Base-by-base conservation (phyloP, 768 basidiomycete genomes). In the Tylopilus cervinicoccineus region DNA sequence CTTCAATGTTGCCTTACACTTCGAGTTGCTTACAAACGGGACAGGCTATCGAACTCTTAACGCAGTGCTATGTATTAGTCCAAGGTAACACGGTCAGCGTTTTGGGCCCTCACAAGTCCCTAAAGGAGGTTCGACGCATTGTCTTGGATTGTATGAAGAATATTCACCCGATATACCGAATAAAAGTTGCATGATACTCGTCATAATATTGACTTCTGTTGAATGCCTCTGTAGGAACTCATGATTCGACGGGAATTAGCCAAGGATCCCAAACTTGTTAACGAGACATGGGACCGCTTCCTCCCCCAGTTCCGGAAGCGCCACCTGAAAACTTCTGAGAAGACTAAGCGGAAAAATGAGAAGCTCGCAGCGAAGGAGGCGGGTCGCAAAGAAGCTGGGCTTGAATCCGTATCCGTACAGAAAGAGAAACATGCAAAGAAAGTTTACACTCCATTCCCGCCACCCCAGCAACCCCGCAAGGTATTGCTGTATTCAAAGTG, bases 141-240 rank as follows among this genome's bases (percentile, higher is more conserved):
- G 81, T 99, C n/a, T 68, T 97, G 34, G 96, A 99, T 63, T 99
- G 96, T 73, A 98, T 99, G 96, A 93, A 87, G 72, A 99, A 99
- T 65, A 88, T 98, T 45, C 96, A 99, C 63, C 96, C 96, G 2
- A 98, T 99, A 63, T 99, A 99, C 66, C 85, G 93, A 59, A 99
- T 99, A 70, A 99, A 99, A 70, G 93, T 90, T 33, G 19, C 52
- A 44, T 45, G 24, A 51, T 51, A 54, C 45, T 23, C 31, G 28
- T 34, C 17, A 26, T 26, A 26, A 14, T 16, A 22, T 37, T 19
- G 13, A 14, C 19, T 10, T 26, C 24, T 32, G 2, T 29, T 54
- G 41, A 45, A 42, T 16, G 8, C 16, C 16, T 33, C 7, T 13
- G 9, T 59, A 94, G 93, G 96, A 98, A 70, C 78, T 99, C 24